These are phyloP conservation scores for Botryosphaeria dothidea DNA, from an alignment of 2,329 filamentous ascomycete species.

Conservation along the genomic window DNA sequence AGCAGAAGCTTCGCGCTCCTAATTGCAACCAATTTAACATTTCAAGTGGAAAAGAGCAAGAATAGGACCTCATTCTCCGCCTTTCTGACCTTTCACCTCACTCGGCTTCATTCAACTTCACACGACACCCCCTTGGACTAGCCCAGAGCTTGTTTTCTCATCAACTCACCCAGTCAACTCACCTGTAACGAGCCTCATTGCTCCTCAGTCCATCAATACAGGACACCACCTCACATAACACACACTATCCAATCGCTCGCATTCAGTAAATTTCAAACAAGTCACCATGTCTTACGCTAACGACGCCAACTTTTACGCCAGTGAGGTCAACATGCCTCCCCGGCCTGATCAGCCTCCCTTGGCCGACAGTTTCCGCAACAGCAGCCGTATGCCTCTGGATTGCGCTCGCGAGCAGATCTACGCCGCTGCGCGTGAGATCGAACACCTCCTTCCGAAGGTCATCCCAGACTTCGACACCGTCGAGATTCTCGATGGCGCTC, in stretches of 20 bases:
- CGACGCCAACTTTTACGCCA: too few species aligned
- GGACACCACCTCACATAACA: neutral
- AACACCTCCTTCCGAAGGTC: neutral
- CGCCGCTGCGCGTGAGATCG: neutral
- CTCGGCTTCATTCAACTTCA: neutral
- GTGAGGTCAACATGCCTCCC: neutral
- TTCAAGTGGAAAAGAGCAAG: too few species aligned
- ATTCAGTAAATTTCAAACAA: too few species aligned
- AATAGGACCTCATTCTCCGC: neutral
- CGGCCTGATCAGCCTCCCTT: neutral
- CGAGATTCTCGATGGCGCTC: neutral
- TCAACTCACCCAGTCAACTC: neutral
- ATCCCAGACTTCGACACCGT: neutral
- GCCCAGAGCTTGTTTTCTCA: neutral
- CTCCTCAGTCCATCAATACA: neutral
- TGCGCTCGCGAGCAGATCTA: constrained; percentile 10
- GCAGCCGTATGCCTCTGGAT: constrained; percentile 2
- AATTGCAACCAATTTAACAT: too few species aligned
- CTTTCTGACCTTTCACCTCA: neutral
- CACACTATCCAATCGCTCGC: neutral
- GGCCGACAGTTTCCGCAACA: neutral
- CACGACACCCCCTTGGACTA: neutral
- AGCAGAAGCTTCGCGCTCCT: too few species aligned
- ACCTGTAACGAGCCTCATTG: too few species aligned
- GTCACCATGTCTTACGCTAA: neutral